Evolutionary conservation across 306 rosid genomes (phyloP), one percentile per base, ranked within the genome.

Genomic region (Malus orientalis): DNA sequence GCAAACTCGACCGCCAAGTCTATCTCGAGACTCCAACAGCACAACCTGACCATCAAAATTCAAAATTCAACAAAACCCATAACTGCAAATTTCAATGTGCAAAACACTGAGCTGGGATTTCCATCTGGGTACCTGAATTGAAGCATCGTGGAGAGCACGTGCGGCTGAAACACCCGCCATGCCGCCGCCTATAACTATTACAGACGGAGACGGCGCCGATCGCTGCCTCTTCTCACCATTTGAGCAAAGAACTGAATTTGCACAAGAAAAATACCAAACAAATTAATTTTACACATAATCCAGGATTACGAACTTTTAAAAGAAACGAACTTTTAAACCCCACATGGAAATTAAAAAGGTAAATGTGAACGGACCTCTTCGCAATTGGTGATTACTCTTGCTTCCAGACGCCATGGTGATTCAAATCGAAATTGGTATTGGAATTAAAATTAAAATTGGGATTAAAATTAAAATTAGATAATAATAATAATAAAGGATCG

Each of bases 91-190:
- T 22, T 13, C 32, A 63, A 42, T 44, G 59, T 44, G 30, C 9
- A 11, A 42, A 2, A 8, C 3, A 18, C 4, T 25, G 13, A 38
- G n/a, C n/a, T 71, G 22, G 7, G 36, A 23, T 9, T 19, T 32
- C 13, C 16, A 55, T 23, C 25, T n/a, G 23, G 65, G 74, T 83
- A 96, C 99, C 96, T 91, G 91, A 84, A 96, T 83, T 11, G 97
- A 89, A 4, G 99, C 98, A 80, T 91, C 99, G 15, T 84, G 88
- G 58, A 96, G 99, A 60, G 98, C 90, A 58, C 90, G 98, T 32
- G 99, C 98, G 72, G 99, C 99, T 69, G 99, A 86, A 70, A 92
- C 69, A 44, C 99, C 99, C 20, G 97, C 96, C 84, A 96, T 92
- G 66, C 99, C 98, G 63, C 93, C 97, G 14, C 99, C 98, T 5